Evolutionary conservation across 1,284 basidiomycete species (phyloP).

Genomic region (Moesziomyces antarcticus): DNA sequence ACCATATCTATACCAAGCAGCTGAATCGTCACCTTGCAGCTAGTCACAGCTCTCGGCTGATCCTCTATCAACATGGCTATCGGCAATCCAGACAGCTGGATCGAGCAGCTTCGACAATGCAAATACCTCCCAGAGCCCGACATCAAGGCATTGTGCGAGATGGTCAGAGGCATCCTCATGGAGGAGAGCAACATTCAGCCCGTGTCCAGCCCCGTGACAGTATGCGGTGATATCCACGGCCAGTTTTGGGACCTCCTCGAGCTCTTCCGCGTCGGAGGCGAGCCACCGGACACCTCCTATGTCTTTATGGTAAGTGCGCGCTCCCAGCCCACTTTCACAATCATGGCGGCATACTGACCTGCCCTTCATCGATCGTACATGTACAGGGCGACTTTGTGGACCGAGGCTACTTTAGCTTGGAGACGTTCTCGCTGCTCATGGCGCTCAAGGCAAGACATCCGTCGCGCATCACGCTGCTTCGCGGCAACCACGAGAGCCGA

Average conservation of each 20-base stretch:
- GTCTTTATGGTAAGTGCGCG: constrained; percentile 85
- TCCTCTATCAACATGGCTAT: constrained; percentile 18
- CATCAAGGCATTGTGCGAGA: constrained; percentile 89
- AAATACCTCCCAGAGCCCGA: constrained; percentile 87
- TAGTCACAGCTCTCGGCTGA: constrained; percentile 1
- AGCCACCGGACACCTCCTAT: constrained; percentile 88
- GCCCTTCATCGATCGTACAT: not conserved
- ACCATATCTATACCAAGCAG: not conserved
- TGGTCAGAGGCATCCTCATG: constrained; percentile 84
- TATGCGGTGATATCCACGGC: constrained; percentile 93
- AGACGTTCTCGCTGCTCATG: constrained; percentile 89
- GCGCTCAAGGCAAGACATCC: constrained; percentile 93
- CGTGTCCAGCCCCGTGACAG: constrained; percentile 87
- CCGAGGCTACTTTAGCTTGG: constrained; percentile 93
- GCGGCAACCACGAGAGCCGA: constrained; percentile 94
- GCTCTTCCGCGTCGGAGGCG: constrained; percentile 87
- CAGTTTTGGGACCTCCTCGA: constrained; percentile 96
- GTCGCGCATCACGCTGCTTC: constrained; percentile 86
- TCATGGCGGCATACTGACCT: constrained; percentile 1
- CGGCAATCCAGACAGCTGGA: constrained; percentile 63
- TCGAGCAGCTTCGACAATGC: constrained; percentile 80
- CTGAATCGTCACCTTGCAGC: not conserved
- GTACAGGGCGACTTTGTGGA: constrained; percentile 95
- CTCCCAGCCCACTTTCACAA: not conserved
- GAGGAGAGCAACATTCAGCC: constrained; percentile 97